Percentiles rank a stretch among this genome's conserved stretches.
These are phyloP conservation scores for Funneliformis caledonium DNA, from an alignment of 371 early-diverging fungal genomes.

Conservation along the genomic window DNA sequence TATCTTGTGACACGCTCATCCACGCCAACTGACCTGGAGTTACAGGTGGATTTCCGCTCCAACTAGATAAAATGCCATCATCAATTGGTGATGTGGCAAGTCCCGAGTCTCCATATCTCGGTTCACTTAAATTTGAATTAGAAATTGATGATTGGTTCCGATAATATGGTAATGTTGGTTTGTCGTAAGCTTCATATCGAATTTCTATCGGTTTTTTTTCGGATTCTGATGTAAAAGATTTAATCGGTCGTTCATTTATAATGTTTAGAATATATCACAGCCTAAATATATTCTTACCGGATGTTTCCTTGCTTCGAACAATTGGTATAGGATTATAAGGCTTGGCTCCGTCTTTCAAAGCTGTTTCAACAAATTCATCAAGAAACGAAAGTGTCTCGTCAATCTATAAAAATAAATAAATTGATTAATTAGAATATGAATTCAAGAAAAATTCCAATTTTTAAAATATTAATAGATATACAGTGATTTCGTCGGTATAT, in stretches of 20 bases:
- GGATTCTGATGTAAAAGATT: background rate
- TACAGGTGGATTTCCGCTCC: background rate
- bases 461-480: background rate
- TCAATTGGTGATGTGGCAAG: background rate
- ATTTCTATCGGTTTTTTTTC: background rate
- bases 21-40: constrained; percentile 31
- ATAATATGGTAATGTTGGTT: background rate
- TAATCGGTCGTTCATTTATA: background rate
- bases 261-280: background rate
- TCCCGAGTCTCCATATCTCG: background rate
- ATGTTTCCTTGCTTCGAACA: background rate
- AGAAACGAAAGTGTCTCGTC: constrained; percentile 32
- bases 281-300: background rate
- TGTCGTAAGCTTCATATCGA: constrained; percentile 38
- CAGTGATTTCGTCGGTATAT: background rate
- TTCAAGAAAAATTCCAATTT: background rate
- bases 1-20: background rate
- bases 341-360: constrained; percentile 31
- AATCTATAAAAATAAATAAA: constrained; percentile 8
- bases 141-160: background rate
- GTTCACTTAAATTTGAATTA: background rate
- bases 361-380: constrained; percentile 30
- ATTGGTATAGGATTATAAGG: constrained; percentile 29
- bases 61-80: background rate
- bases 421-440: background rate